Evolutionary conservation across 2,329 filamentous ascomycete species (phyloP).

Genomic region (Exophiala viscosa): DNA sequence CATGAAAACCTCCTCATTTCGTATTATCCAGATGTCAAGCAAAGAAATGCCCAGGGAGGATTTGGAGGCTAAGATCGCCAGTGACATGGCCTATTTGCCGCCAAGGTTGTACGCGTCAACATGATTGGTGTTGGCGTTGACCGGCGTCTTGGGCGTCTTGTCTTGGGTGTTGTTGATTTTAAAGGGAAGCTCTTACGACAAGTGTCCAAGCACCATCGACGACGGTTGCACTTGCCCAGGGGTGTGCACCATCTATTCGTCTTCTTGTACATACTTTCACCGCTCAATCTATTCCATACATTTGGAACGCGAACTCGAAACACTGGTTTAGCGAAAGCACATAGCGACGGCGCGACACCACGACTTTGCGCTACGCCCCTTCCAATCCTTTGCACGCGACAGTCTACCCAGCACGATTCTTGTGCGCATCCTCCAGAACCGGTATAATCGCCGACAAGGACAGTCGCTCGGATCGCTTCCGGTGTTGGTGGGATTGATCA

Average conservation of each 20-base stretch:
- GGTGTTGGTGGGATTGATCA: neutral
- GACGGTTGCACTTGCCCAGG: neutral
- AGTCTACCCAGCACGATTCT: neutral
- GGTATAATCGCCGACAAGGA: neutral
- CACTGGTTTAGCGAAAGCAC: neutral
- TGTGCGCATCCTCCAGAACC: neutral
- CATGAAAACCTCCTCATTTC: no score
- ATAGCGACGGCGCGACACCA: neutral
- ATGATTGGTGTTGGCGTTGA: neutral
- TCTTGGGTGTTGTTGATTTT: neutral
- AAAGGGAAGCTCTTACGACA: neutral
- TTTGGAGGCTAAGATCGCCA: neutral
- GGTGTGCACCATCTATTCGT: neutral
- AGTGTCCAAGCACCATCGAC: neutral
- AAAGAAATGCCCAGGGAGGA: no score
- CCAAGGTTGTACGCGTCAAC: neutral
- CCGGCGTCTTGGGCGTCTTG: neutral
- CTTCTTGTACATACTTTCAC: neutral
- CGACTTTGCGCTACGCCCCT: no score
- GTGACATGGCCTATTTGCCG: neutral
- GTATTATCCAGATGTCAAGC: no score
- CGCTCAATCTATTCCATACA: neutral
- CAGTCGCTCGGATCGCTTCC: neutral
- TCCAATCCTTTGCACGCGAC: no score
- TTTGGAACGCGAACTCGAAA: neutral